Base-by-base conservation (phyloP, 2,329 filamentous ascomycete genomes). In the Diaporthe helianthi region DNA sequence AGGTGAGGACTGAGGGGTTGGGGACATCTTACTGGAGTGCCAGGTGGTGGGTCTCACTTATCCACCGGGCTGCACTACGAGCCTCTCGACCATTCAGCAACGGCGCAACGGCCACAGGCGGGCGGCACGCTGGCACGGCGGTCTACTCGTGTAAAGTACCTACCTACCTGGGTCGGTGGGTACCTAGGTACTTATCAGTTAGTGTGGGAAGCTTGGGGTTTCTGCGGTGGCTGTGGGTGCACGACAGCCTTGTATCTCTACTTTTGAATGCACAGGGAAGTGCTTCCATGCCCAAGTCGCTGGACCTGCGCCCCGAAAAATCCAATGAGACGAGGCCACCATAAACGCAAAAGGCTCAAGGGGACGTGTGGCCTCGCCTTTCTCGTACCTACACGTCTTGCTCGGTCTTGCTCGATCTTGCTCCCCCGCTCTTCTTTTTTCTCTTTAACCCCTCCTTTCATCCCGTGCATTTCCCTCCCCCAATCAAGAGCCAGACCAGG, bases 311-410 rank as follows among this genome's bases (percentile, higher is more conserved):
- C 31, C 17, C 12, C n/a, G n/a, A n/a, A n/a, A 29, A 63, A 63
- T 49, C 58, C 58, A 63, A 63, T 63, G 6, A 63, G 58, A 63
- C 58, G 58, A 63, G 58, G 58, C 58, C 58, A 49, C 41, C 41
- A 63, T 13, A 44, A 29, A 29, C 36, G 36, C 36, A 38, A 38
- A 38, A 38, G 36, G 13, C 36, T 38, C 36, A 15, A 38, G 36
- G 5, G 31, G 31, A 33, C 10, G 31, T 38, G 10, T 13, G 41
- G 41, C 17, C 58, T 63, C 44, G 58, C 44, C 44, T 61, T 46
- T 36, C 26, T 36, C 55, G 38, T 61, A 26, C 38, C 38, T 41
- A 31, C 38, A n/a, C 33, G 53, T 38, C 41, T n/a, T n/a, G n/a
- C n/a, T 26, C 26, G 12, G 36, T 60, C 54, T 44, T 17, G 22